Percentiles rank a stretch among this genome's conserved stretches.
These are phyloP conservation scores for Pleurotus tuber-regium DNA, from an alignment of 768 basidiomycete species.

Conservation along the genomic window DNA sequence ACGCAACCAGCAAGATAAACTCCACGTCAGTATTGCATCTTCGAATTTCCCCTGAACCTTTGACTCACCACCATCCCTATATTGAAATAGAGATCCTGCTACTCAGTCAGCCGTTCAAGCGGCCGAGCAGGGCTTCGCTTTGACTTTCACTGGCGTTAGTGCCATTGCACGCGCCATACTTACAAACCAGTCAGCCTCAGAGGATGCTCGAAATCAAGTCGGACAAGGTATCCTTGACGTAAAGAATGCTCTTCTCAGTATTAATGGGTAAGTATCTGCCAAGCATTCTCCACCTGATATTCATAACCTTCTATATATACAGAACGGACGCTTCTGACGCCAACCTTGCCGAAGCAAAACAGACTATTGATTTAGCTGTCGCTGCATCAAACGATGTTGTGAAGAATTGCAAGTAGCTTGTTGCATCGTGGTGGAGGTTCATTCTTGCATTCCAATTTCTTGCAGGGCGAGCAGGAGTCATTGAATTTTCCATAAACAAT, in stretches of 20 bases:
- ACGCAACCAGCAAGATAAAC: slow-evolving; percentile 6
- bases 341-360: slow-evolving; percentile 7
- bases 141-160: slow-evolving; percentile 2
- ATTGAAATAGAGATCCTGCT: slow-evolving; percentile 4
- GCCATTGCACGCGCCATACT: slow-evolving; percentile 7
- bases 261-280: slow-evolving; percentile 10
- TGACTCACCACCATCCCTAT: neutral
- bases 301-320: too few relatives aligned
- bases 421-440: neutral
- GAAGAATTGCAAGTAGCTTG: slow-evolving; percentile 4
- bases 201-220: slow-evolving; percentile 11
- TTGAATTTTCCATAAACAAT: too few relatives aligned
- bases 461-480: neutral
- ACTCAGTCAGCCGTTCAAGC: neutral
- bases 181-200: slow-evolving; percentile 7
- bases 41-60: neutral
- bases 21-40: neutral
- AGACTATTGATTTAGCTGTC: neutral
- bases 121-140: slow-evolving; percentile 3
- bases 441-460: too few relatives aligned
- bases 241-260: slow-evolving; percentile 3
- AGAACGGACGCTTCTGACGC: slow-evolving; percentile 9
- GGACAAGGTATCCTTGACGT: slow-evolving; percentile 1
- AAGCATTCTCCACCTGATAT: too few relatives aligned
- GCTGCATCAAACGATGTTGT: neutral